These are phyloP conservation scores for Esteya vermicola DNA, from an alignment of 2,329 filamentous ascomycete genomes.

Conservation along the genomic window DNA sequence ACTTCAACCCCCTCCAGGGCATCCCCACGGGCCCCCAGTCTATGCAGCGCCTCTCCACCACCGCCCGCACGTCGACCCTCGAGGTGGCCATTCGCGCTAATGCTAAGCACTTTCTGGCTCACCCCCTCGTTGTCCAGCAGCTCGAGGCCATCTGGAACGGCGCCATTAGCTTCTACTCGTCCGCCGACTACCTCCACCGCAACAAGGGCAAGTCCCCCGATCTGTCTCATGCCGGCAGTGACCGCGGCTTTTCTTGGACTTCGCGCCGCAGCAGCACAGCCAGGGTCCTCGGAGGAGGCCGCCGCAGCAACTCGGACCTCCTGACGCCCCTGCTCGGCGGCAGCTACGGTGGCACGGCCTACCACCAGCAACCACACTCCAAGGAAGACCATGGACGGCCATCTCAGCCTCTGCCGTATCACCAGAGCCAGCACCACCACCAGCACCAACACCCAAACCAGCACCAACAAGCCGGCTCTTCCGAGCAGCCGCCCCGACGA, in stretches of 20 bases:
- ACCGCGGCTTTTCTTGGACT: not conserved
- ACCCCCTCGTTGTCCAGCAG: slow-evolving; percentile 84
- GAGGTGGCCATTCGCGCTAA: slow-evolving; percentile 82
- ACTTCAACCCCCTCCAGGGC: slow-evolving; percentile 86
- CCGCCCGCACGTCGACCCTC: slow-evolving; percentile 72
- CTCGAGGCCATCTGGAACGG: slow-evolving; percentile 97
- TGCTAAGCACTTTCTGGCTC: slow-evolving; percentile 82
- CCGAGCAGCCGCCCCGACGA: slow-evolving; percentile 27
- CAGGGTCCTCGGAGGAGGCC: slow-evolving; percentile 3
- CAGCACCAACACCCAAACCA: no score
- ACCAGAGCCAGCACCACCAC: not conserved
- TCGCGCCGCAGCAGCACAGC: not conserved
- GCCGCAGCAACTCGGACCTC: slow-evolving; percentile 8
- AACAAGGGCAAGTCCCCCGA: slow-evolving; percentile 22
- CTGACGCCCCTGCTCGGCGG: not conserved
- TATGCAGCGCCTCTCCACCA: slow-evolving; percentile 31
- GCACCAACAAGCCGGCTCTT: no score
- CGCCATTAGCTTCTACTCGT: slow-evolving; percentile 85
- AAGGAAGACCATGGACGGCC: slow-evolving; percentile 16
- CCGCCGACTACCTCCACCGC: slow-evolving; percentile 72
- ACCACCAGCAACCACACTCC: not conserved
- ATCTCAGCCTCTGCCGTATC: slow-evolving; percentile 1
- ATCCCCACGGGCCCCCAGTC: slow-evolving; percentile 32
- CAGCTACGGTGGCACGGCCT: not conserved
- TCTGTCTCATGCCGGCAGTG: slow-evolving; percentile 10